Evolutionary conservation across 2,329 filamentous ascomycete genomes (phyloP), one percentile per base, ranked within the genome.

Genomic region (Colletotrichum echinochloae): DNA sequence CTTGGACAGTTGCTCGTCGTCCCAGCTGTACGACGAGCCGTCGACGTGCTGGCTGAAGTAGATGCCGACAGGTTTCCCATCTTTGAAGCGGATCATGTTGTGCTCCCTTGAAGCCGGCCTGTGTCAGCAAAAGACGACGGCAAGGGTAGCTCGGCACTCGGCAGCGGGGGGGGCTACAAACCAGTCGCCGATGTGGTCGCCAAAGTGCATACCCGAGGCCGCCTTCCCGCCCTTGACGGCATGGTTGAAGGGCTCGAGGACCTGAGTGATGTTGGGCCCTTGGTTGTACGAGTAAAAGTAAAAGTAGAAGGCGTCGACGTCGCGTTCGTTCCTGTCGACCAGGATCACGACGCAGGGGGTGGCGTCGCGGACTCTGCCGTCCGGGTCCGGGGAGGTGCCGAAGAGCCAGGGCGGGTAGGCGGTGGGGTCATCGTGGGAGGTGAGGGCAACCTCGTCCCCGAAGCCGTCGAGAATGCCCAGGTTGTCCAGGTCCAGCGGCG

Each of bases 221-320:
- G 62, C 64, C 35, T 74, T 54, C 28, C 51, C 51, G 12, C 72
- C 73, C 11, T 75, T 72, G 1, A 78, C 30, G 0, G 78, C 16
- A 0, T 69, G 65, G 2, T 79, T 67, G 7, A 80, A 39, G 0
- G 78, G 78, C 33, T 77, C 75, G 33, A 79, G 18, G 0, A 80
- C 78, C 44, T 79, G 79, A 0, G 76, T 79, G 62, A 79, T 74
- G 23, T 79, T 79, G 0, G 77, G 73, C 0, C 78, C 78, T 35
- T 77, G 75, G 1, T 80, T 77, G 30, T 76, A 80, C 0, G 78
- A 79, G 59, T 80, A 80, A 20, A 80, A 80, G 30, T 80, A 80
- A 48, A 80, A 80, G 65, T 77, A 80, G 12, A 80, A 80, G 0
- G 77, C 78, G 39, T 79, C 79, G 1, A 79, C 9, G 7, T 79